These are phyloP conservation scores for Jacaranda mimosifolia DNA, from an alignment of 257 asterid species.

Conservation along the genomic window DNA sequence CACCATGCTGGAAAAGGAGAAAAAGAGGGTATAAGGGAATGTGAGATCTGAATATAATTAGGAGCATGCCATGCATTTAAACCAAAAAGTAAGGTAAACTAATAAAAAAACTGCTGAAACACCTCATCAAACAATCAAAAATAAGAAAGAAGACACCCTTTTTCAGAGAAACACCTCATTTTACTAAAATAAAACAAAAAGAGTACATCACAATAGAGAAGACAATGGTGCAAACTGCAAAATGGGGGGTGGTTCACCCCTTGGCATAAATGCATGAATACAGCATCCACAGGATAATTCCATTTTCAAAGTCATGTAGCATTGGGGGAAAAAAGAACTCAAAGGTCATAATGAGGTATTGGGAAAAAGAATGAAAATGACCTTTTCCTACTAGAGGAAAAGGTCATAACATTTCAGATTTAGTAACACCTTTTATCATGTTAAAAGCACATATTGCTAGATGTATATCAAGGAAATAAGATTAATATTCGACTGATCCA, in stretches of 20 bases:
- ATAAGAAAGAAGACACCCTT: constrained; percentile 6
- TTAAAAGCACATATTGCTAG: not conserved
- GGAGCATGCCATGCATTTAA: constrained; percentile 14
- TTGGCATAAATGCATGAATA: not conserved
- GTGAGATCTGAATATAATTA: constrained; percentile 19
- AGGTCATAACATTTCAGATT: not conserved
- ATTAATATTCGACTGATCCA: not conserved
- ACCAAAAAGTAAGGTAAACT: not conserved
- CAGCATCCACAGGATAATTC: not conserved
- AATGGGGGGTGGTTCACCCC: not conserved
- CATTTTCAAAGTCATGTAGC: not conserved
- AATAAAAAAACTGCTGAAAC: constrained; percentile 1
- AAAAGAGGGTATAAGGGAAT: constrained; percentile 22
- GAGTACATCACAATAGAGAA: not conserved
- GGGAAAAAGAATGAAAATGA: not conserved
- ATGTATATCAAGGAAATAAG: not conserved
- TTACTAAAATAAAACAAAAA: not conserved
- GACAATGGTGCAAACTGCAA: not conserved
- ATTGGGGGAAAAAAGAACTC: not conserved
- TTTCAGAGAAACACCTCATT: not conserved
- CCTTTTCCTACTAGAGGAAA: not conserved
- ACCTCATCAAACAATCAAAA: constrained; percentile 5
- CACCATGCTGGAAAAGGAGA: constrained; percentile 76
- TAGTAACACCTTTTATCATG: not conserved
- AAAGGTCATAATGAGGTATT: not conserved